Evolutionary conservation across 1,284 basidiomycete genomes (phyloP), one percentile per base, ranked within the genome.

Genomic region (Leccinum pachyderme): DNA sequence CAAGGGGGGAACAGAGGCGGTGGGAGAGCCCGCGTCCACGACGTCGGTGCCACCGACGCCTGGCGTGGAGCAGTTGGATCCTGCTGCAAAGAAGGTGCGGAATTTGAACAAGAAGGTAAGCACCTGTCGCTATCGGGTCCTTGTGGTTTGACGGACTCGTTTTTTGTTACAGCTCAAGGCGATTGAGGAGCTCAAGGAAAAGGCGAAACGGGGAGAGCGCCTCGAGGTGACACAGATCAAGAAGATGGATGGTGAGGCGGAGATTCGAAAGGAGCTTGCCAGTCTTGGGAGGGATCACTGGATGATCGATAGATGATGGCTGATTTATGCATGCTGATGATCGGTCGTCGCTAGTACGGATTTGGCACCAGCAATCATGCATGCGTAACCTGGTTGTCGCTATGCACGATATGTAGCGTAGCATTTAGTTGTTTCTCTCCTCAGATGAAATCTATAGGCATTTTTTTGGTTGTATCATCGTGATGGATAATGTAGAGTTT

Each of bases 121-220:
- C 9, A 6, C 46, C 6, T 18, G 29, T 27, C 37, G 31, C 24
- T 12, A 12, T 32, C 31, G 47, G 31, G 18, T 18, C n/a, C 24
- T 25, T 32, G 24, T 15, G 41, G 47, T 33, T 65, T 65, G n/a
- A 65, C 24, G 5, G 12, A n/a, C 18, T 41, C n/a, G 5, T 7
- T 9, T 27, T 27, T 18, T 33, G 5, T 2, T 29, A 22, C 61
- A 96, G 91, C 81, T 97, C 65, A 96, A 96, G 73, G 95, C 93
- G 12, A 97, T 97, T 63, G 93, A 96, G 33, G 95, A 98, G 66
- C 82, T 98, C 53, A 97, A 97, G 77, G 89, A 93, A 65, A 92
- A 93, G 74, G 81, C 84, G 27, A 86, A 83, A 65, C 83, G 88
- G 47, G 95, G 95, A 2, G 95, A 98, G 71, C 82, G 87, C 55